phyloP scores from a whole-genome alignment of 2,329 filamentous ascomycete genomes.

The Phoma sp. region DNA sequence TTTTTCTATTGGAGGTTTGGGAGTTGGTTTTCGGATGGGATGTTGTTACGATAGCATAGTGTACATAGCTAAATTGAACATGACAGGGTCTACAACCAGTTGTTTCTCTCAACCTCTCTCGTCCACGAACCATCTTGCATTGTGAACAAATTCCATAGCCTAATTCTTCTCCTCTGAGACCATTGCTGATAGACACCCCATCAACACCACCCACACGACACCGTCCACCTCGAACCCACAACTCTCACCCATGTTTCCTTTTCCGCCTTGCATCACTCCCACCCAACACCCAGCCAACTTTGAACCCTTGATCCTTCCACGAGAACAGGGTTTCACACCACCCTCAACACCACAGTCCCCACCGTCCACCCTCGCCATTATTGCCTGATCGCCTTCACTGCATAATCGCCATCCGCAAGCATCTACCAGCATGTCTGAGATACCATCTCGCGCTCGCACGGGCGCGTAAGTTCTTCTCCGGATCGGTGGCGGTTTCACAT shows the following conservation, averaged over 20 bases:
- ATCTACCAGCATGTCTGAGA: not conserved
- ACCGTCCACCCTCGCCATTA: not conserved
- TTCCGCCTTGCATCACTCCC: not conserved
- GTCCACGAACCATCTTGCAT: not conserved
- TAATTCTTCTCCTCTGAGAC: no score
- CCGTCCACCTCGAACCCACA: not conserved
- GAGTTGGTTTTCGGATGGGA: no score
- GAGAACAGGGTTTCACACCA: not conserved
- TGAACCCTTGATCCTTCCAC: not conserved
- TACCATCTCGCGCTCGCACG: no score
- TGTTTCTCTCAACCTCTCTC: not conserved
- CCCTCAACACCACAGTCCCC: not conserved
- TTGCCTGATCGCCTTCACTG: not conserved
- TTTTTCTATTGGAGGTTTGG: not conserved
- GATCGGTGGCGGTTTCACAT: not conserved
- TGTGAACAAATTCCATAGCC: no score
- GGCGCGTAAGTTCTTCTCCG: no score
- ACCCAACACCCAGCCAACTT: not conserved
- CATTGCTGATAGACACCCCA: no score
- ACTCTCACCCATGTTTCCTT: not conserved
- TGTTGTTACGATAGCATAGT: conserved; percentile 4
- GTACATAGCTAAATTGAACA: conserved; percentile 1
- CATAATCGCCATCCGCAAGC: not conserved
- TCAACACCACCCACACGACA: no score
- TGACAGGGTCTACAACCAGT: not conserved